Percentiles rank a stretch among this genome's conserved stretches.
phyloP scores from a whole-genome alignment of 2,329 filamentous ascomycete species.

The Venturia asperata region DNA sequence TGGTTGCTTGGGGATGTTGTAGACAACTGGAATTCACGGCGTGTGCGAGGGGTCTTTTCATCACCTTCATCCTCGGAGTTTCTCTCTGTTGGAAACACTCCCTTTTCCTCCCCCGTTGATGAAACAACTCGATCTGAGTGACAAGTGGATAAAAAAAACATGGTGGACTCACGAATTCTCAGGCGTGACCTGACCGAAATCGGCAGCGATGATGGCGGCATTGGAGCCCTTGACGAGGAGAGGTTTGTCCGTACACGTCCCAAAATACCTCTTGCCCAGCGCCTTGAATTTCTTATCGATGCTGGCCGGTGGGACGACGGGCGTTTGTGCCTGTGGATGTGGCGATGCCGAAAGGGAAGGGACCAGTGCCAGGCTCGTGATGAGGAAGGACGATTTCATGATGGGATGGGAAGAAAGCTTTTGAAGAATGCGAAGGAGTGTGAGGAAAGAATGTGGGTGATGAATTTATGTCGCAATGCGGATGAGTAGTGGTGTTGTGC shows the following conservation, averaged over 20 bases:
- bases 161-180: constrained; percentile 49
- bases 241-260: constrained; percentile 50
- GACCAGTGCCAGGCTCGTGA: background rate
- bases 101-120: too few species aligned
- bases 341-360: background rate
- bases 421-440: background rate
- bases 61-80: too few species aligned
- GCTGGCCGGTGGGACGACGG: background rate
- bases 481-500: background rate
- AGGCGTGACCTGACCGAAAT: constrained; percentile 59
- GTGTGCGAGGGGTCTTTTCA: too few species aligned
- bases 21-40: too few species aligned
- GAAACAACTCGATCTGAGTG: too few species aligned
- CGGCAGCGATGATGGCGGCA: constrained; percentile 50
- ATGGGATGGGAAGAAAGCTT: background rate
- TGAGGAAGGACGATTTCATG: background rate
- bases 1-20: too few species aligned
- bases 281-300: constrained; percentile 15
- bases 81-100: too few species aligned
- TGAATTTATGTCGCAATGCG: background rate
- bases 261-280: constrained; percentile 47
- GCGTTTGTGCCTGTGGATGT: background rate
- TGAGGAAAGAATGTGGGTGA: background rate
- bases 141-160: too few species aligned
- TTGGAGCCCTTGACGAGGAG: constrained; percentile 45